Evolutionary conservation across 345 rosid genomes (phyloP), one percentile per base, ranked within the genome.

Genomic region (Syzygium aromaticum): DNA sequence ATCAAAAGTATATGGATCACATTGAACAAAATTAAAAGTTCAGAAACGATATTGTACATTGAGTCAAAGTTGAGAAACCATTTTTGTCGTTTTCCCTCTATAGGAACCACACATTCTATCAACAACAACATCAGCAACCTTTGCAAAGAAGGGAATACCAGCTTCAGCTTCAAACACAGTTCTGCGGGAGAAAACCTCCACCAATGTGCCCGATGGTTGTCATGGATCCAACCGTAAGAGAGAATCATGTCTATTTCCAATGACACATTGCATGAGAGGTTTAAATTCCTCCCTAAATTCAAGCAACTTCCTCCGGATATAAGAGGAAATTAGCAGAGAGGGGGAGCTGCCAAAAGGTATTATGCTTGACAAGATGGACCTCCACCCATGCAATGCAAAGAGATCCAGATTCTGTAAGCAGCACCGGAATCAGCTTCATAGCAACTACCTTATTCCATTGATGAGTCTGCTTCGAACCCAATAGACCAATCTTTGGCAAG

Each of bases 1-100:
- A 30, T 33, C 46, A 3, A 33, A 30, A 16, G 12, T 30, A 8
- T 1, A 33, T 0, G 0, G 1, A 33, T 17, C 1, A 17, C 2
- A 1, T 67, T 33, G 7, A 33, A 33, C 23, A 67, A 0, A 16
- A 67, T 67, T 16, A 67, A 67, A 30, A 16, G 2, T 30, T 33
- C 11, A 67, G 0, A 0, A 0, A 67, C 13, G 0, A 2, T 0
- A 64, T 64, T 64, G 5, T 3, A 30, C 5, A 8, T 64, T 30
- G 3, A 1, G 5, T 27, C 17, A 59, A 59, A 59, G 1, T 59
- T 27, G 5, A 59, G 0, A 0, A 0, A 59, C 11, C 30, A 27
- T 59, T 27, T 5, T 13, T 27, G 2, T 59, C 30, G 27, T 59
- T 28, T 59, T 59, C 8, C 67, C 13, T 59, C 5, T 5, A 12